A percentile compares a stretch with the other conserved stretches of the same genome.
Evolutionary conservation across 2,329 filamentous ascomycete genomes (phyloP).

Genomic region (Penicillium concentricum): DNA sequence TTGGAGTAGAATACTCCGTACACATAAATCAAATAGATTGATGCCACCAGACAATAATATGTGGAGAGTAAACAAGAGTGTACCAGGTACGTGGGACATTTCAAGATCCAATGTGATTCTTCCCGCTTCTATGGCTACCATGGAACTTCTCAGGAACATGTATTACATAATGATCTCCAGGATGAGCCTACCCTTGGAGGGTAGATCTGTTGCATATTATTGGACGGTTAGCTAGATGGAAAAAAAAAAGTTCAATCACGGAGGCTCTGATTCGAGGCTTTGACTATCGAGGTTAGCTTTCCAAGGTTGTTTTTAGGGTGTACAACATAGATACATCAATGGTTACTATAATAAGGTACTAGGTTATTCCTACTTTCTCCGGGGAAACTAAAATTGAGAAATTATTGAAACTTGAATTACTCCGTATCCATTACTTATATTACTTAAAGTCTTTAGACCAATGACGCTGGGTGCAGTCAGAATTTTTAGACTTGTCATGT

Average conservation of each 20-base stretch:
- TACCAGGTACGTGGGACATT: neutral
- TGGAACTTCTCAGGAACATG: conserved; percentile 11
- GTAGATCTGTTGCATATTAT: conserved; percentile 16
- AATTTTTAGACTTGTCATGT: conserved; percentile 18
- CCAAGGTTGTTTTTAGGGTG: neutral
- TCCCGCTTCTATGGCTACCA: conserved; percentile 9
- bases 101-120: neutral
- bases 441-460: neutral
- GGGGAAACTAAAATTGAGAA: neutral
- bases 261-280: conserved; percentile 8
- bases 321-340: neutral
- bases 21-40: conserved; percentile 4
- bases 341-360: neutral
- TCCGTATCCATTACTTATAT: too few relatives aligned
- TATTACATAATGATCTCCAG: conserved; percentile 25
- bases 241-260: neutral
- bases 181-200: conserved; percentile 6
- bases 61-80: neutral
- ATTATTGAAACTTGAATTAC: neutral
- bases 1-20: too few relatives aligned
- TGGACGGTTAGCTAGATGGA: neutral
- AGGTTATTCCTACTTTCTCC: neutral
- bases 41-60: conserved; percentile 5
- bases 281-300: neutral
- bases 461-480: conserved; percentile 1